Percentiles rank a stretch among this genome's conserved stretches.
These are phyloP conservation scores for Aspergillus neotritici DNA, from an alignment of 2,329 filamentous ascomycete species.

Conservation along the genomic window DNA sequence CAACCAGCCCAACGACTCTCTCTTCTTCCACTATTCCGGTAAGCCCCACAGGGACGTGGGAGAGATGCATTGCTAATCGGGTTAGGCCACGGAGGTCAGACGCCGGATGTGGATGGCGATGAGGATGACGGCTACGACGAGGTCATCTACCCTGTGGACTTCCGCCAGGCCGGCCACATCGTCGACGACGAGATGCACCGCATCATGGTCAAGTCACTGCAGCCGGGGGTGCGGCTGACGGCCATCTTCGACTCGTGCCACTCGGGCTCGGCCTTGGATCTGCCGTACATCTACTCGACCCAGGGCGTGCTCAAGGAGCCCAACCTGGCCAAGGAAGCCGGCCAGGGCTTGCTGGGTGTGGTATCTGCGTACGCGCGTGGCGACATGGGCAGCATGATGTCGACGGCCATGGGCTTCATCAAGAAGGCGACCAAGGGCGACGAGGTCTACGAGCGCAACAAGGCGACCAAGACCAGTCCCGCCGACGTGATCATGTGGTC, in stretches of 20 bases:
- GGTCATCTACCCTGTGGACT: slow-evolving; percentile 73
- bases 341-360: slow-evolving; percentile 59
- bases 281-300: slow-evolving; percentile 63
- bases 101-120: slow-evolving; percentile 66
- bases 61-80: slow-evolving; percentile 8
- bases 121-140: slow-evolving; percentile 74
- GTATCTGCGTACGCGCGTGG: slow-evolving; percentile 76
- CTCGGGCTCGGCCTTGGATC: slow-evolving; percentile 60
- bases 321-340: slow-evolving; percentile 62
- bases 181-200: slow-evolving; percentile 74
- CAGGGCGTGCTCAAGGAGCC: slow-evolving; percentile 64
- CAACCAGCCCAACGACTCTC: slow-evolving; percentile 81
- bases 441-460: slow-evolving; percentile 69
- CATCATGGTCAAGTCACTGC: slow-evolving; percentile 69
- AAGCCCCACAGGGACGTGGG: slow-evolving; percentile 22
- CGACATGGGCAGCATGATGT: slow-evolving; percentile 75
- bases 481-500: slow-evolving; percentile 98
- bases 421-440: slow-evolving; percentile 82
- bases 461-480: slow-evolving; percentile 84
- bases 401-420: slow-evolving; percentile 73
- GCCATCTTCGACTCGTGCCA: slow-evolving; percentile 66
- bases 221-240: slow-evolving; percentile 71
- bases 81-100: slow-evolving; percentile 68
- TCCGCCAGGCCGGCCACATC: slow-evolving; percentile 63
- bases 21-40: slow-evolving; percentile 98